Base-by-base conservation (phyloP, 805 yeast species). In the Candida chauliodis region DNA sequence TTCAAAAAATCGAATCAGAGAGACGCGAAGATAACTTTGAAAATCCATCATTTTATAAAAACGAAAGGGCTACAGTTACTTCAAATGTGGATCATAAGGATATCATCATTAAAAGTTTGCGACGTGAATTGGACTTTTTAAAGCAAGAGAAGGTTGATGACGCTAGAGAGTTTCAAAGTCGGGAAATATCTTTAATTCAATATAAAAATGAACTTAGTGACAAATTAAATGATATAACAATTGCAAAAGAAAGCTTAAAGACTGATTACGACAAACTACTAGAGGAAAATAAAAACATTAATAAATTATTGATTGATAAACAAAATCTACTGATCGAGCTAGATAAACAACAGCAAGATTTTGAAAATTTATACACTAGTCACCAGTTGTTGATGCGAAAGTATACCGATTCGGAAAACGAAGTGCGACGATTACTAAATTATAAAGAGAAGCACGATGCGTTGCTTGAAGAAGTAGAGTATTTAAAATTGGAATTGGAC, bases 141-240 rank as follows among this genome's bases (percentile, higher is more conserved):
- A 33, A 33, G 24, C 29, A 33, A 5, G 23, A 33, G 11, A 22
- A 11, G 11, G 10, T 23, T 15, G 29, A 33, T 6, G 17, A 23
- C 16, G 4, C 25, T 4, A 15, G 21, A 15, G 36, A 33, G 22
- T 33, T 33, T 33, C 36, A 24, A 33, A 33, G 16, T 9, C 6
- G 36, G 7, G 36, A 33, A 15, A 23, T 23, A 33, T 33, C 15
- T 33, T n/a, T 33, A 7, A 16, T 33, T 23, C 22, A 33, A 3
- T 20, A 23, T 16, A n/a, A 18, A 18, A 30, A 30, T 21, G 24
- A 21, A 21, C 10, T 21, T 8, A 21, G 7, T 21, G 7, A 7
- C 24, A 21, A 10, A 21, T 8, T 21, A 10, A 21, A 21, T 7
- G 24, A 21, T 7, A 21, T 21, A 10, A 21, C n/a, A n/a, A n/a